A percentile compares a stretch with the other conserved stretches of the same genome.
phyloP scores from a whole-genome alignment of 805 yeast species.

The Lipomyces kockii region DNA sequence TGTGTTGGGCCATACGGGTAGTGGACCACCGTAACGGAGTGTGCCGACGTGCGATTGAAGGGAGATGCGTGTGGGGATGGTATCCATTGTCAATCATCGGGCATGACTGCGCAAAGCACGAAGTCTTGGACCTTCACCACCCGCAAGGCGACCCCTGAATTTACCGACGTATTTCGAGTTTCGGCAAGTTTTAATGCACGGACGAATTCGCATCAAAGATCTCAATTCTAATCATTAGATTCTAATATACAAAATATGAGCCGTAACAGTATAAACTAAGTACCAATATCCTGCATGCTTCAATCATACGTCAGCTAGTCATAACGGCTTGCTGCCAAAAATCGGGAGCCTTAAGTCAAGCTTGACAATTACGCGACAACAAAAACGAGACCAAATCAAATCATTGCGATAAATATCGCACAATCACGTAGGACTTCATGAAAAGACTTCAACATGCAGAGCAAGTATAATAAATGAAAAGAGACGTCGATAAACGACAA shows the following conservation, averaged over 20 bases:
- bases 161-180: too few relatives aligned
- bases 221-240: too few relatives aligned
- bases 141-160: not conserved
- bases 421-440: not conserved
- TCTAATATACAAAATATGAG: not conserved
- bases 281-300: not conserved
- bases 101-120: too few relatives aligned
- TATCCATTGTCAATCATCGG: not conserved
- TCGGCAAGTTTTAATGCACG: not conserved
- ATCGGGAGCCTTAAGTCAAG: not conserved
- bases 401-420: not conserved
- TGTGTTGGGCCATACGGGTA: slow-evolving; percentile 65
- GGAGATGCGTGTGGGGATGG: slow-evolving; percentile 17
- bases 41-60: slow-evolving; percentile 54
- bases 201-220: too few relatives aligned
- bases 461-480: too few relatives aligned
- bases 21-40: slow-evolving; percentile 61
- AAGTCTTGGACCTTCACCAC: too few relatives aligned
- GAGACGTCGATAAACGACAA: not conserved
- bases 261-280: not conserved
- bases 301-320: not conserved
- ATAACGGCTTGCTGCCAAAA: not conserved
- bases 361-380: not conserved
- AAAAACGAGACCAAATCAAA: too few relatives aligned
- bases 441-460: too few relatives aligned